Percentiles rank a stretch among this genome's conserved stretches.
Conservation (phyloP, 139 green algal species). For the Bryopsis sp. region DNA sequence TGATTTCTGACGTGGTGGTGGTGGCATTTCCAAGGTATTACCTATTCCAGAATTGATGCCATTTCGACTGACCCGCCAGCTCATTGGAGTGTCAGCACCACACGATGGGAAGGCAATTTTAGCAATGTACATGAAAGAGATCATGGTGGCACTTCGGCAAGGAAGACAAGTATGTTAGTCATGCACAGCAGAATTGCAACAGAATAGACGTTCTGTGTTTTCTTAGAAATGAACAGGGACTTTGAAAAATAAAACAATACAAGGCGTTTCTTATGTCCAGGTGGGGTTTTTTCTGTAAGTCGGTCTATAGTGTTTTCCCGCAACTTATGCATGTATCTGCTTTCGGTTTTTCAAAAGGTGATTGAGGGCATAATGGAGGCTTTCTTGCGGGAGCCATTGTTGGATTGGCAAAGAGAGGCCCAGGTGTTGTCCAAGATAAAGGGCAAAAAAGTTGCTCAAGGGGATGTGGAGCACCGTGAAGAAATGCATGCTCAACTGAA, state of each 20-base stretch:
- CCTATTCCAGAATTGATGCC: constrained; percentile 60
- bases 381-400: constrained; percentile 57
- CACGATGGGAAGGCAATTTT: constrained; percentile 38
- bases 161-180: constrained; percentile 12
- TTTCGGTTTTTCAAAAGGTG: no score
- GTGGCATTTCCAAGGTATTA: constrained; percentile 45
- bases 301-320: background rate
- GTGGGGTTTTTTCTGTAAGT: background rate
- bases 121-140: constrained; percentile 26
- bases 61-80: constrained; percentile 55
- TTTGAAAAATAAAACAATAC: background rate
- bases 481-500: constrained; percentile 24
- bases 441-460: no score
- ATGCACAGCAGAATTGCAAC: no score
- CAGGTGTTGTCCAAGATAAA: constrained; percentile 5
- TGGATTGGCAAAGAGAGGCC: constrained; percentile 57
- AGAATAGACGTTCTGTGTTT: no score
- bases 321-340: no score
- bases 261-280: background rate
- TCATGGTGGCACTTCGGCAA: constrained; percentile 28
- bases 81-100: constrained; percentile 42
- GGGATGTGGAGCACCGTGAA: background rate
- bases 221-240: background rate
- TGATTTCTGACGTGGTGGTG: no score
- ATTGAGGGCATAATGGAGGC: constrained; percentile 26